Percentiles rank a stretch among this genome's conserved stretches.
phyloP scores from a whole-genome alignment of 108 stramenopile species.

The Nitzschia sp. region DNA sequence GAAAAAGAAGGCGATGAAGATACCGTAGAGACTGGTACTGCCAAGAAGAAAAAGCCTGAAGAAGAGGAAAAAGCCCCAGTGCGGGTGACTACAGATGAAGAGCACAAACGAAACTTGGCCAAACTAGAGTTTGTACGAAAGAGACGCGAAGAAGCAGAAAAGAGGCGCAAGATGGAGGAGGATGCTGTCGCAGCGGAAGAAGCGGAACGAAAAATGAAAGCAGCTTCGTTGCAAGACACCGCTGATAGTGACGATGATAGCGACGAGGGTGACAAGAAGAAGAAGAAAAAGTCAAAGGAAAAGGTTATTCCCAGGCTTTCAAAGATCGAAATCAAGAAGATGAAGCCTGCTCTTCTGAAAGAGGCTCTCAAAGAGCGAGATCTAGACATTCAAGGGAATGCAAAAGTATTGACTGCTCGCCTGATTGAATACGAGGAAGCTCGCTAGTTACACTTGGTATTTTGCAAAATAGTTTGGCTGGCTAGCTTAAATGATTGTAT shows the following conservation, averaged over 20 bases:
- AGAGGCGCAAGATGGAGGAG: conserved; percentile 52
- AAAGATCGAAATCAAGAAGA: conserved; percentile 87
- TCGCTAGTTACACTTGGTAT: conserved; percentile 66
- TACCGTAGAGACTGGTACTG: conserved; percentile 24
- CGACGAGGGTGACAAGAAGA: conserved; percentile 54
- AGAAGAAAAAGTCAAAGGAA: conserved; percentile 53
- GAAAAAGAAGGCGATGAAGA: conserved; percentile 43
- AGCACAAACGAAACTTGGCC: conserved; percentile 86
- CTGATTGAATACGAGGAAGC: conserved; percentile 75
- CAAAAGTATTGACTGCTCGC: conserved; percentile 66
- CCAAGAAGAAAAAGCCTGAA: conserved; percentile 46
- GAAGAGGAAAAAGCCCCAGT: conserved; percentile 40
- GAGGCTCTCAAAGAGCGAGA: conserved; percentile 85
- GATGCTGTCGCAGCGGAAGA: conserved; percentile 52
- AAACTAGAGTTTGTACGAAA: conserved; percentile 79
- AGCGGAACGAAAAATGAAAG: conserved; percentile 52
- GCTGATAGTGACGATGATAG: conserved; percentile 26
- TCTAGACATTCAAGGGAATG: conserved; percentile 85
- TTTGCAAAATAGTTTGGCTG: too few species aligned
- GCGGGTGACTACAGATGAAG: conserved; percentile 65
- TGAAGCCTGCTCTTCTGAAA: conserved; percentile 89
- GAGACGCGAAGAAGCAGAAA: conserved; percentile 69
- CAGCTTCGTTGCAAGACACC: conserved; percentile 25
- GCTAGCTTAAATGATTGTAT: too few species aligned
- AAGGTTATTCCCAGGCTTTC: conserved; percentile 72